Percentiles rank a stretch among this genome's conserved stretches.
These are phyloP conservation scores for Auricularia heimuer DNA, from an alignment of 768 basidiomycete species.

Conservation along the genomic window DNA sequence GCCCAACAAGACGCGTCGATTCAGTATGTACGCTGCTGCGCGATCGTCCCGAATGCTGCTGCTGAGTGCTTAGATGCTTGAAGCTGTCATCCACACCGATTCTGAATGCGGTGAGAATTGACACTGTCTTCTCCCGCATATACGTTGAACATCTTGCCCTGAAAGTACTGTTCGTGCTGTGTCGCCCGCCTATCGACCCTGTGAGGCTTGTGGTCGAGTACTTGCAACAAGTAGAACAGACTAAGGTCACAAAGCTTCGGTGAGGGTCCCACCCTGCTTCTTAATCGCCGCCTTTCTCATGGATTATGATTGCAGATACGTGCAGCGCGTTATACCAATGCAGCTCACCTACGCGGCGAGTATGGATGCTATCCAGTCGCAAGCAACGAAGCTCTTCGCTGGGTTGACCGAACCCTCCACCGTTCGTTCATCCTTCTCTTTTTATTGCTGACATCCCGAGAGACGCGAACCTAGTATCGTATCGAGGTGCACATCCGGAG, in stretches of 20 bases:
- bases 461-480: slow-evolving; percentile 18
- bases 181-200: slow-evolving; percentile 68
- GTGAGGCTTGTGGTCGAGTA: slow-evolving; percentile 57
- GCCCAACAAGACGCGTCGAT: background rate
- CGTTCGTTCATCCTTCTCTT: background rate
- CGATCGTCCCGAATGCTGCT: background rate
- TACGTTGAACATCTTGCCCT: background rate
- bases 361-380: slow-evolving; percentile 52
- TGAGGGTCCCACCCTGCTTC: slow-evolving; percentile 17
- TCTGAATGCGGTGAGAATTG: slow-evolving; percentile 43
- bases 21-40: background rate
- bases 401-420: slow-evolving; percentile 29
- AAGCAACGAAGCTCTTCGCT: slow-evolving; percentile 48
- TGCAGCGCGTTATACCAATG: slow-evolving; percentile 64
- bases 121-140: background rate
- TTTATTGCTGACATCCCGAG: background rate
- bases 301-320: slow-evolving; percentile 35
- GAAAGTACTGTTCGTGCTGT: slow-evolving; percentile 71
- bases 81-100: background rate
- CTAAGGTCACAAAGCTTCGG: slow-evolving; percentile 60
- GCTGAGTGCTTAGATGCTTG: background rate
- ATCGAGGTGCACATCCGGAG: slow-evolving; percentile 68
- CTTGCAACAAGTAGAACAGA: slow-evolving; percentile 48
- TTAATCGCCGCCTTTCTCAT: background rate
- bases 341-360: slow-evolving; percentile 59